phyloP scores from a whole-genome alignment of 1,284 basidiomycete genomes.

The Naganishia liquefaciens region DNA sequence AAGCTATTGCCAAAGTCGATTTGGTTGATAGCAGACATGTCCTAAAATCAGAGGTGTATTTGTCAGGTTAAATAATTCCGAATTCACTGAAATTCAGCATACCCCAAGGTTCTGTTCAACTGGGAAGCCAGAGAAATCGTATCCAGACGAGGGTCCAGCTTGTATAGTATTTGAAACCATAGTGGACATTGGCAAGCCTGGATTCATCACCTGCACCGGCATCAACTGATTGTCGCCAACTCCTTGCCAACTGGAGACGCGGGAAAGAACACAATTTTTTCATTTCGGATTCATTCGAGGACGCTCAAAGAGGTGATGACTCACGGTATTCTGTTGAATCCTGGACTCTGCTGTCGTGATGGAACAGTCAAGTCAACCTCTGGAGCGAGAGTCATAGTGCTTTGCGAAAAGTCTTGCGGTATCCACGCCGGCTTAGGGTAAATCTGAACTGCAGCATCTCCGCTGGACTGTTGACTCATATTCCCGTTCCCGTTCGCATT shows the following conservation, averaged over 20 bases:
- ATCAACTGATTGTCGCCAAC: not conserved
- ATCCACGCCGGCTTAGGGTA: constrained; percentile 6
- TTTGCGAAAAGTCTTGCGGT: constrained; percentile 1
- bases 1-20: constrained; percentile 24
- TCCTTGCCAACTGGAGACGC: constrained; percentile 5
- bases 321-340: constrained; percentile 10
- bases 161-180: constrained; percentile 6
- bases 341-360: constrained; percentile 22
- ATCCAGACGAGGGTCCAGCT: not conserved
- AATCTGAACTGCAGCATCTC: not conserved
- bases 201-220: constrained; percentile 7
- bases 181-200: constrained; percentile 13
- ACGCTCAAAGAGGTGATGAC: not conserved
- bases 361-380: constrained; percentile 18
- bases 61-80: not conserved
- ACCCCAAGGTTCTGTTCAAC: constrained; percentile 21
- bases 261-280: no score
- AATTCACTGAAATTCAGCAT: not conserved
- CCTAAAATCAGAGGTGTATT: not conserved
- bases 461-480: not conserved
- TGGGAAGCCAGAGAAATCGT: constrained; percentile 17
- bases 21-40: constrained; percentile 14
- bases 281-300: not conserved
- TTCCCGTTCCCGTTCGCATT: not conserved
- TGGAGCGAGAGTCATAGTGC: constrained; percentile 14